These are phyloP conservation scores for Bimuria novae-zelandiae DNA, from an alignment of 2,329 filamentous ascomycete species.

Conservation along the genomic window DNA sequence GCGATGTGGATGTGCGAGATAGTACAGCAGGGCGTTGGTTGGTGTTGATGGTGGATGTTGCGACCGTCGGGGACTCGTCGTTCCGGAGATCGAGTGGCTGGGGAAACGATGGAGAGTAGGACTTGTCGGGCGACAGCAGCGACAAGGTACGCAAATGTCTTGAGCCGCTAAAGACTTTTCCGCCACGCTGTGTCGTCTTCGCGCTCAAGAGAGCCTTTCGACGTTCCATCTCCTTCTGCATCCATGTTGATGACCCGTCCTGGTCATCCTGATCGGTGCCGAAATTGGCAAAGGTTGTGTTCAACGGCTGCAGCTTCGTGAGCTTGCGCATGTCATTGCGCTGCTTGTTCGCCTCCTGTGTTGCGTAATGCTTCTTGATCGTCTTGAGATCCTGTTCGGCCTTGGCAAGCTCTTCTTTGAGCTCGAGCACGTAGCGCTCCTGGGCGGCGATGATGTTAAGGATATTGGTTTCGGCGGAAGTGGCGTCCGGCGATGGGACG, in stretches of 20 bases:
- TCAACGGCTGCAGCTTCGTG: constrained; percentile 61
- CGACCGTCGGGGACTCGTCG: constrained; percentile 21
- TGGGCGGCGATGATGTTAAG: constrained; percentile 90
- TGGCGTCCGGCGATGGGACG: constrained; percentile 31
- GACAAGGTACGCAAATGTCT: constrained; percentile 72
- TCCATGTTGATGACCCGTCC: constrained; percentile 49
- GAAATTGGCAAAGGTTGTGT: constrained; percentile 44
- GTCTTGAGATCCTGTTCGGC: constrained; percentile 77
- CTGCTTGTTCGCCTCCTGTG: constrained; percentile 77
- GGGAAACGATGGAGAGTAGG: constrained; percentile 43
- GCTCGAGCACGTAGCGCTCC: constrained; percentile 85
- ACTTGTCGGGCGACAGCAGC: constrained; percentile 70
- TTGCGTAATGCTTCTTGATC: constrained; percentile 83
- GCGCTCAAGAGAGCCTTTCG: constrained; percentile 68
- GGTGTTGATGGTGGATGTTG: constrained; percentile 7
- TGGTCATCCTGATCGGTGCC: constrained; percentile 47
- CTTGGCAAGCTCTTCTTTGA: constrained; percentile 84
- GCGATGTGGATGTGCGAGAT: constrained; percentile 35
- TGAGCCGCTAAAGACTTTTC: constrained; percentile 66
- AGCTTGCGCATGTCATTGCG: constrained; percentile 63
- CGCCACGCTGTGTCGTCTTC: constrained; percentile 49
- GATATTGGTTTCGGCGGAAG: constrained; percentile 55
- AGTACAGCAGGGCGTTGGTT: constrained; percentile 17
- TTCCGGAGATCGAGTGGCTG: constrained; percentile 45
- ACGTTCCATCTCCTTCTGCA: constrained; percentile 70